phyloP scores from a whole-genome alignment of 257 asterid species.

The Penstemon newberryi region DNA sequence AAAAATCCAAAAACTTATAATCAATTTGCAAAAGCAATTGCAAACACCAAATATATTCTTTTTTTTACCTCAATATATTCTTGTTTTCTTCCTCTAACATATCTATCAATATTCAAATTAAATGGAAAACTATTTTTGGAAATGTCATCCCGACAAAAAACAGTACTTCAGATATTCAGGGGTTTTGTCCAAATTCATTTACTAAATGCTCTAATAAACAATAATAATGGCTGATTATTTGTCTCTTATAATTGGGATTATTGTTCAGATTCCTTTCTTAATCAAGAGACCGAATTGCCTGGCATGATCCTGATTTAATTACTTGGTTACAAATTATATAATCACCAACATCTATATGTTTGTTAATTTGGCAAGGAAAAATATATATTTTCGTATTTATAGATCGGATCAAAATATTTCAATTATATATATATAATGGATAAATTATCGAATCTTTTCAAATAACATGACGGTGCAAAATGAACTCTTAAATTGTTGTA shows the following conservation, averaged over 20 bases:
- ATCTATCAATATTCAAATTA: too few species aligned
- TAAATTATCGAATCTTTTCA: neutral
- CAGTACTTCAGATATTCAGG: too few species aligned
- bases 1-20: too few species aligned
- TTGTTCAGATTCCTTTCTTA: neutral
- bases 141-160: too few species aligned
- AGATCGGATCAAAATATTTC: neutral
- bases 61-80: too few species aligned
- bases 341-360: neutral
- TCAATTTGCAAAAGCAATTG: too few species aligned
- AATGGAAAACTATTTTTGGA: too few species aligned
- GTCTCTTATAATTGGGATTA: neutral
- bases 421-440: neutral
- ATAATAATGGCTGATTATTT: neutral
- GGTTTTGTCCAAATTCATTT: too few species aligned
- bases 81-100: too few species aligned
- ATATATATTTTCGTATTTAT: neutral
- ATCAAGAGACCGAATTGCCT: neutral
- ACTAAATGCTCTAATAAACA: too few species aligned
- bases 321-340: neutral
- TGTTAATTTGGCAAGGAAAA: conserved; percentile 26
- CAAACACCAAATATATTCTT: too few species aligned
- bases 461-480: neutral
- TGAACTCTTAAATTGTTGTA: too few species aligned
- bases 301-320: neutral